Conservation (phyloP, 805 yeast genomes). For the Torulaspora quercuum region DNA sequence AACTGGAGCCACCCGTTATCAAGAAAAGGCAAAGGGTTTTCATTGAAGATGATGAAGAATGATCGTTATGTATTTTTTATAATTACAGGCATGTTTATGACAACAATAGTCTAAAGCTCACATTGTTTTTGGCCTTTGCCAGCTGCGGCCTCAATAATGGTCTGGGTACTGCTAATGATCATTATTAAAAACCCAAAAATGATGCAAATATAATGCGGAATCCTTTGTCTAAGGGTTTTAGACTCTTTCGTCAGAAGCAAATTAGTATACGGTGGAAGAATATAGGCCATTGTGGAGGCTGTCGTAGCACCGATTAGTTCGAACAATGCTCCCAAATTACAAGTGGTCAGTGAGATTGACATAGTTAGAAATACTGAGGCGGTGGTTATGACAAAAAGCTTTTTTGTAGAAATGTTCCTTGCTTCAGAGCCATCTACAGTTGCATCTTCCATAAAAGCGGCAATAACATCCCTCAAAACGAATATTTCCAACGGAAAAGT, state of each 20-base stretch:
- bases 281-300: constrained; percentile 89
- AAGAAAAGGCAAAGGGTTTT: constrained; percentile 31
- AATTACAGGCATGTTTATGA: neutral
- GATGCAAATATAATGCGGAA: constrained; percentile 60
- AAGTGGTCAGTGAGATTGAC: constrained; percentile 72
- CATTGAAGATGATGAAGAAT: constrained; percentile 29
- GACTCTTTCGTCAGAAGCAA: constrained; percentile 54
- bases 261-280: constrained; percentile 83
- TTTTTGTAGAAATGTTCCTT: constrained; percentile 42
- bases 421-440: constrained; percentile 31
- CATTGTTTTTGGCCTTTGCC: constrained; percentile 50
- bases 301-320: constrained; percentile 92
- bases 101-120: constrained; percentile 24
- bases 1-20: constrained; percentile 3
- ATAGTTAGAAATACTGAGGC: constrained; percentile 63
- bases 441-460: constrained; percentile 40
- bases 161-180: constrained; percentile 76
- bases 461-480: constrained; percentile 83
- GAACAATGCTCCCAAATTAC: constrained; percentile 83
- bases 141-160: constrained; percentile 48
- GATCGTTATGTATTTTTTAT: constrained; percentile 2
- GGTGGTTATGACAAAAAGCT: constrained; percentile 65
- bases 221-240: constrained; percentile 42
- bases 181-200: constrained; percentile 72
- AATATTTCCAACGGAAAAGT: constrained; percentile 88